These are phyloP conservation scores for Herpetomonas samuelpessoai DNA, from an alignment of 208 protist species.

Conservation along the genomic window DNA sequence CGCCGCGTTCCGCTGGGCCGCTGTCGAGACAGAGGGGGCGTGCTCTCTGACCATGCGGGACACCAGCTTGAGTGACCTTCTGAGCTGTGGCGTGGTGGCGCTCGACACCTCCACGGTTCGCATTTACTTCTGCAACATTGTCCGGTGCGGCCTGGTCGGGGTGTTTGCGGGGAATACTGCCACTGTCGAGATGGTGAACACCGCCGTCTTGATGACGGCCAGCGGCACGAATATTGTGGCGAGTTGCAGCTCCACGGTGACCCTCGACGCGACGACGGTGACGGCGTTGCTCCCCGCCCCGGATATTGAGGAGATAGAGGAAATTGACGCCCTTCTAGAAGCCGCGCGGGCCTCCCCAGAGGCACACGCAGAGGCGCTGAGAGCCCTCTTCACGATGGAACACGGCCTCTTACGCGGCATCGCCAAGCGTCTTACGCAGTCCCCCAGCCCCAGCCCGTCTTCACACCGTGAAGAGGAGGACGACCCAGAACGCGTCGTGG, in stretches of 20 bases:
- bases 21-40: constrained; percentile 20
- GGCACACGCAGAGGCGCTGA: neutral
- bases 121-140: constrained; percentile 19
- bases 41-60: constrained; percentile 7
- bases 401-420: neutral
- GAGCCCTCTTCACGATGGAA: neutral
- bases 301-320: neutral
- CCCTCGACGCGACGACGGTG: constrained; percentile 17
- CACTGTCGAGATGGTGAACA: constrained; percentile 20
- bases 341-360: neutral
- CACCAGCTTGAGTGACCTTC: constrained; percentile 21
- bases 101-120: constrained; percentile 3
- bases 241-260: constrained; percentile 10
- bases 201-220: constrained; percentile 20
- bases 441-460: neutral
- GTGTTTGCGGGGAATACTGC: constrained; percentile 21
- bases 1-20: constrained; percentile 26
- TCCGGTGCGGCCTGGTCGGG: constrained; percentile 28
- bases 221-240: constrained; percentile 31
- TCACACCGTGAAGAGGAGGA: too few relatives aligned
- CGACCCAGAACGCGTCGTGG: too few relatives aligned
- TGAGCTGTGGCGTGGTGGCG: constrained; percentile 33
- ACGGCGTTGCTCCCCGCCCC: constrained; percentile 13
- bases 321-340: neutral
- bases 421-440: neutral